These are phyloP conservation scores for Rhodotorula sp. DNA, from an alignment of 1,284 basidiomycete species.

Conservation along the genomic window DNA sequence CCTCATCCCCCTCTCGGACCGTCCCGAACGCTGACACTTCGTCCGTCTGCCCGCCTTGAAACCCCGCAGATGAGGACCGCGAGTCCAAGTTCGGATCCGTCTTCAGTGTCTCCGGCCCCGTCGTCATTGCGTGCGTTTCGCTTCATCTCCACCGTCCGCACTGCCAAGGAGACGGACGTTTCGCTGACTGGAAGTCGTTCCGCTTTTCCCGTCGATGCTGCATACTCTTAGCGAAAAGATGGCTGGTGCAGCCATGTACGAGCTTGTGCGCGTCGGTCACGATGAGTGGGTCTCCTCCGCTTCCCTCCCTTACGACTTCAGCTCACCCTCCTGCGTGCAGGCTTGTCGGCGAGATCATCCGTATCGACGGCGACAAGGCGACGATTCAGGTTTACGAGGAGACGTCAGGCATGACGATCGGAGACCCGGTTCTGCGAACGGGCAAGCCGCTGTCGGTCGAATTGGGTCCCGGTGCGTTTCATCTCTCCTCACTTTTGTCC, in stretches of 20 bases:
- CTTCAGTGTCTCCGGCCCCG: constrained; percentile 91
- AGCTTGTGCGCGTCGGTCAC: constrained; percentile 86
- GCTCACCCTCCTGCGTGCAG: neutral
- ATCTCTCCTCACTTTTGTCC: accelerated
- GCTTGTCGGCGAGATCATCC: constrained; percentile 78
- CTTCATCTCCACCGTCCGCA: no score
- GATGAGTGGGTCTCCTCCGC: constrained; percentile 61
- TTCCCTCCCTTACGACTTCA: neutral
- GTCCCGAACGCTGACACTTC: neutral
- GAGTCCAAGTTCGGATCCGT: constrained; percentile 89
- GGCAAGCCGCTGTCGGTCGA: constrained; percentile 98
- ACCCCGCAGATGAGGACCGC: constrained; percentile 71
- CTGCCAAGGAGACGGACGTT: neutral
- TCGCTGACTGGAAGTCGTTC: neutral
- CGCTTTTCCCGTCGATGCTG: neutral
- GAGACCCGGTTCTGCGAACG: constrained; percentile 94
- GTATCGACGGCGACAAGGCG: constrained; percentile 93
- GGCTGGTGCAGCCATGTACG: constrained; percentile 95
- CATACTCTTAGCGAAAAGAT: constrained; percentile 69
- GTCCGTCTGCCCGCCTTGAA: neutral
- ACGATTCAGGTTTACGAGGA: constrained; percentile 99
- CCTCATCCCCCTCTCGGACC: neutral
- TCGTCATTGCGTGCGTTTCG: constrained; percentile 73
- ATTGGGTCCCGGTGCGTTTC: constrained; percentile 78
- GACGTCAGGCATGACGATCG: constrained; percentile 83